Conservation (phyloP, 2,329 filamentous ascomycete species). For the Aspergillus hiratsukae region DNA sequence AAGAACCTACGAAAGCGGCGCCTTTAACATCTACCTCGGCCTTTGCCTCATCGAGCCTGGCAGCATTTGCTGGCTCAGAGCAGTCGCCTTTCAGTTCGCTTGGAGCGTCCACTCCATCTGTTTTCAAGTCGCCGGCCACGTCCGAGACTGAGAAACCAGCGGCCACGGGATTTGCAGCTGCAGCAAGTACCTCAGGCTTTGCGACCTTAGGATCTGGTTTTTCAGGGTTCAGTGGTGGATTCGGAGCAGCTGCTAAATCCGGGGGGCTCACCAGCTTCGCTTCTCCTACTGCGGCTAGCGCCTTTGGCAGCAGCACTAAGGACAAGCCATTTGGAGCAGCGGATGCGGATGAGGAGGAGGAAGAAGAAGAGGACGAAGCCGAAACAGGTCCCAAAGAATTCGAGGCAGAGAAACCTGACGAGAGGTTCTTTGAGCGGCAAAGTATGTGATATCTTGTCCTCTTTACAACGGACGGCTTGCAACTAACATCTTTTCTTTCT, state of each 20-base stretch:
- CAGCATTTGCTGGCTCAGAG: conserved; percentile 58
- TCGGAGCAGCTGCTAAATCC: conserved; percentile 45
- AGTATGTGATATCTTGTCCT: conserved; percentile 48
- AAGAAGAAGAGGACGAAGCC: conserved; percentile 49
- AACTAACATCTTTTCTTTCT: conserved; percentile 22
- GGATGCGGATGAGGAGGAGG: conserved; percentile 44
- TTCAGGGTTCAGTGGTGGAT: conserved; percentile 41
- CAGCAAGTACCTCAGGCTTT: conserved; percentile 34
- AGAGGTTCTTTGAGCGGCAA: conserved; percentile 54
- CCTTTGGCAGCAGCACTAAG: conserved; percentile 35
- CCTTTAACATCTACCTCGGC: conserved; percentile 53
- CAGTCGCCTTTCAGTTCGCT: conserved; percentile 62
- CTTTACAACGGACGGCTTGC: neutral
- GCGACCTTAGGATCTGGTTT: conserved; percentile 34
- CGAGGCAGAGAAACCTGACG: conserved; percentile 45
- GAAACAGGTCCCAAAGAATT: conserved; percentile 47
- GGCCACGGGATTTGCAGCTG: conserved; percentile 28
- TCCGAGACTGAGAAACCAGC: conserved; percentile 18
- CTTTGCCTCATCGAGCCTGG: conserved; percentile 66
- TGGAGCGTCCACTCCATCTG: conserved; percentile 43
- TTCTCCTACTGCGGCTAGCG: conserved; percentile 50
- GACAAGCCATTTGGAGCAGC: conserved; percentile 71
- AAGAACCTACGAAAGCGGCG: conserved; percentile 18
- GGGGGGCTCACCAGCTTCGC: conserved; percentile 64
- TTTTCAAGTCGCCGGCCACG: conserved; percentile 31